Conservation (phyloP, 176 grass and related monocot genomes). For the Raddia guianensis region DNA sequence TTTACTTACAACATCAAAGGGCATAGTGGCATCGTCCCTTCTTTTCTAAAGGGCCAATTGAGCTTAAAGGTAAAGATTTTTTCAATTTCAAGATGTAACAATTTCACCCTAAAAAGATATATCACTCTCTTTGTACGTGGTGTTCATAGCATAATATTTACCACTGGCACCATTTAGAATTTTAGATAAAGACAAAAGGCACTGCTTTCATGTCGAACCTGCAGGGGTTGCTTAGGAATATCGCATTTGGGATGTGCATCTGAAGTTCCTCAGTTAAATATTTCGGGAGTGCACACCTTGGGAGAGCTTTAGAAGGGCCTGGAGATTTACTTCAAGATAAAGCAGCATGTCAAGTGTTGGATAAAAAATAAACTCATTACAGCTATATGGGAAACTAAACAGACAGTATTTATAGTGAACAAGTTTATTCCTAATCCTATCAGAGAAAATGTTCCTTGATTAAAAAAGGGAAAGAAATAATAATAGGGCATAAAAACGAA, state of each 20-base stretch:
- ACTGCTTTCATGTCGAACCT: conserved; percentile 59
- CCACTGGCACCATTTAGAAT: not conserved
- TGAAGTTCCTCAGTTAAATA: conserved; percentile 91
- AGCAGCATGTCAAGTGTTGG: conserved; percentile 12
- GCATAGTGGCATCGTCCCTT: not conserved
- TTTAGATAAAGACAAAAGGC: not conserved
- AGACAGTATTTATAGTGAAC: conserved; percentile 9
- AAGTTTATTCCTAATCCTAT: conserved; percentile 10
- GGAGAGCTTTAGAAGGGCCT: conserved; percentile 93
- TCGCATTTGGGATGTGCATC: conserved; percentile 86
- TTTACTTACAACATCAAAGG: conserved; percentile 6
- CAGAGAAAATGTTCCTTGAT: conserved; percentile 22
- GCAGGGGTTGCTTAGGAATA: conserved; percentile 96
- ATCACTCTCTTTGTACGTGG: not conserved
- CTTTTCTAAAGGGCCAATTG: not conserved
- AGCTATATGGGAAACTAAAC: not conserved
- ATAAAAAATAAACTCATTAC: conserved; percentile 14
- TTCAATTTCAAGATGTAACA: conserved; percentile 7
- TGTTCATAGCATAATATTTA: conserved; percentile 4
- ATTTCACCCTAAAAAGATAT: conserved; percentile 34
- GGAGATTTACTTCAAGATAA: conserved; percentile 36
- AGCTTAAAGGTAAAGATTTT: conserved; percentile 12
- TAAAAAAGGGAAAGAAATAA: conserved; percentile 34
- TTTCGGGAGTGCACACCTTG: conserved; percentile 87
- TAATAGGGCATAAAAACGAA: conserved; percentile 9